Conservation (phyloP, 1,284 basidiomycete species). For the Sparassis latifolia region DNA sequence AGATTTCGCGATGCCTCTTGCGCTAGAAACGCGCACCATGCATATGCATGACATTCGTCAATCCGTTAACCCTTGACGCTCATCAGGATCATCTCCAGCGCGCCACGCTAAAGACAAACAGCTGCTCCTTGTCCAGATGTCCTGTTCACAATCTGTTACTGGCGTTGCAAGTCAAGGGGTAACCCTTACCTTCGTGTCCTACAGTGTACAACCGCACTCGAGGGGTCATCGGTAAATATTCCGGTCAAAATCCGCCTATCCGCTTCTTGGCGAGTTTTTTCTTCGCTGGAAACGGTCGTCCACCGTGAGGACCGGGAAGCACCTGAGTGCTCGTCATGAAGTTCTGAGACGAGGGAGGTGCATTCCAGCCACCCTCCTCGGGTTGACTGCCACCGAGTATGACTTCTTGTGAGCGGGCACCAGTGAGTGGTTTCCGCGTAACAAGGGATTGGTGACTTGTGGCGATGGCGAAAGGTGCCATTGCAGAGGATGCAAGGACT, state of each 20-base stretch:
- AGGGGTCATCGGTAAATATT: too few relatives aligned
- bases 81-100: too few relatives aligned
- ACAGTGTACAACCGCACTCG: too few relatives aligned
- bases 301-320: slow-evolving; percentile 66
- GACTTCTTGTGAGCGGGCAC: slow-evolving; percentile 8
- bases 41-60: too few relatives aligned
- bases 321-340: slow-evolving; percentile 58
- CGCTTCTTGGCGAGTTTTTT: slow-evolving; percentile 65
- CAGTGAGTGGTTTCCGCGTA: slow-evolving; percentile 7
- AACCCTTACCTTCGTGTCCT: too few relatives aligned
- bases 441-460: slow-evolving; percentile 8
- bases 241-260: slow-evolving; percentile 61
- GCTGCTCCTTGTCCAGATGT: too few relatives aligned
- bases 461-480: slow-evolving; percentile 18
- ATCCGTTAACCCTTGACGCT: too few relatives aligned
- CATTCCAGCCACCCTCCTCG: slow-evolving; percentile 3
- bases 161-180: too few relatives aligned
- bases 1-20: too few relatives aligned
- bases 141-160: too few relatives aligned
- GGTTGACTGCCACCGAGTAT: slow-evolving; percentile 14
- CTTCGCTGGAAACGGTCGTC: slow-evolving; percentile 41
- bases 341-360: slow-evolving; percentile 34
- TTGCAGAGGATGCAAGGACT: slow-evolving; percentile 5
- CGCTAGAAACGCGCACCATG: too few relatives aligned
- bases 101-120: too few relatives aligned